Conservation (phyloP, 768 basidiomycete genomes). For the Saitozyma sp. region DNA sequence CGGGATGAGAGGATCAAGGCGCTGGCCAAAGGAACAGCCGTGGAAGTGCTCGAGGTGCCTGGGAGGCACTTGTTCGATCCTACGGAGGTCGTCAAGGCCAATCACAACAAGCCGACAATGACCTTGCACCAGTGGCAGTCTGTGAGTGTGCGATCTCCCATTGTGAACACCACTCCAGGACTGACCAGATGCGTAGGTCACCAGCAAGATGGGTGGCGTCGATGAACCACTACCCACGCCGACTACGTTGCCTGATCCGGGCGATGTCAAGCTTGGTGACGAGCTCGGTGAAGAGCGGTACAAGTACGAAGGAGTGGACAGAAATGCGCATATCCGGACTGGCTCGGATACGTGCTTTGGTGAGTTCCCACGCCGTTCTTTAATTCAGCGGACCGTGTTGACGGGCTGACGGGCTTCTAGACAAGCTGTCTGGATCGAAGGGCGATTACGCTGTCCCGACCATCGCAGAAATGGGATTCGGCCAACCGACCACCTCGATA, state of each 20-base stretch:
- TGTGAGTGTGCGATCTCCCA: constrained; percentile 26
- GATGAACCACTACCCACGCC: constrained; percentile 37
- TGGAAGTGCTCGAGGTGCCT: constrained; percentile 47
- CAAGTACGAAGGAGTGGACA: constrained; percentile 24
- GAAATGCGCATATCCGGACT: constrained; percentile 40
- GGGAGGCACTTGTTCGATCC: constrained; percentile 54
- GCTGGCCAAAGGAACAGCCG: constrained; percentile 36
- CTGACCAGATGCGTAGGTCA: constrained; percentile 31
- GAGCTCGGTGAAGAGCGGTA: constrained; percentile 21
- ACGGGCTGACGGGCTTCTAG: constrained; percentile 11
- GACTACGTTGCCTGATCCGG: constrained; percentile 41
- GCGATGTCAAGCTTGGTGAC: constrained; percentile 21
- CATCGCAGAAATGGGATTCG: constrained; percentile 48
- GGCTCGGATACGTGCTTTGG: constrained; percentile 44
- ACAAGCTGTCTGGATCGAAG: constrained; percentile 44
- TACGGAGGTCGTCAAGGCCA: constrained; percentile 44
- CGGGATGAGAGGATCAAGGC: constrained; percentile 46
- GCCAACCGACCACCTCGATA: constrained; percentile 38
- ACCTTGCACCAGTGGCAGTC: constrained; percentile 50
- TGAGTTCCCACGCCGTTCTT: constrained; percentile 8
- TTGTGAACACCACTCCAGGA: not conserved
- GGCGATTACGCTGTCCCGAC: constrained; percentile 51
- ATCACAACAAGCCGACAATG: constrained; percentile 48
- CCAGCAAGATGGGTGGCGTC: constrained; percentile 41
- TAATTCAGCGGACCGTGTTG: not conserved